Evolutionary conservation across 2,329 filamentous ascomycete species (phyloP).

Genomic region (Fusarium equiseti): DNA sequence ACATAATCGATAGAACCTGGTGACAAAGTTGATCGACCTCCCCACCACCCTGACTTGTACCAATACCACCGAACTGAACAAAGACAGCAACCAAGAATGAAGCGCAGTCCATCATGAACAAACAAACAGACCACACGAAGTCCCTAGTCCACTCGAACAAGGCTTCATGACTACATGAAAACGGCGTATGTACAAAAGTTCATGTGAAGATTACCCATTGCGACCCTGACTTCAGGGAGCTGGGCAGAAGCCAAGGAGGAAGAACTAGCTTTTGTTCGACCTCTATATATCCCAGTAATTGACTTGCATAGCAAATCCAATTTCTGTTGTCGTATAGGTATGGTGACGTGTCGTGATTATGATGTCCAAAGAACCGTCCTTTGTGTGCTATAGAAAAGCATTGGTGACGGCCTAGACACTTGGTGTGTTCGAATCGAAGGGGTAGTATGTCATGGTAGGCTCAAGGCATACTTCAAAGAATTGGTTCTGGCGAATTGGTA

Average conservation of each 20-base stretch:
- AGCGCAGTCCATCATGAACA: neutral
- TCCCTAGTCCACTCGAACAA: neutral
- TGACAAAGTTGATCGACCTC: neutral
- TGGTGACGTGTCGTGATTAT: neutral
- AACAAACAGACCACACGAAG: neutral
- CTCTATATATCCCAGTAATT: neutral
- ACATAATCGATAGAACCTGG: neutral
- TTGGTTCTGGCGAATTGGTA: too few relatives aligned
- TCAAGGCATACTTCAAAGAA: too few relatives aligned
- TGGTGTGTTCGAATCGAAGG: neutral
- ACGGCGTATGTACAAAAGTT: constrained; percentile 2
- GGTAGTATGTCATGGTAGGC: too few relatives aligned
- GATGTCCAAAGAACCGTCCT: neutral
- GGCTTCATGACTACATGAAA: neutral
- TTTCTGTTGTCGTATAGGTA: neutral
- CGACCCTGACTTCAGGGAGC: constrained; percentile 35
- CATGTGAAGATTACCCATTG: neutral
- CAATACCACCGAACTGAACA: neutral
- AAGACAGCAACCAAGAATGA: neutral
- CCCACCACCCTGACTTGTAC: neutral
- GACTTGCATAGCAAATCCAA: neutral
- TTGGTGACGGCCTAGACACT: neutral
- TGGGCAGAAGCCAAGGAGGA: neutral
- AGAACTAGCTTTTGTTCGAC: too few relatives aligned
- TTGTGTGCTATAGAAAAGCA: neutral